Conservation (phyloP, 345 rosid species). For the Odontarrhena argentea region DNA sequence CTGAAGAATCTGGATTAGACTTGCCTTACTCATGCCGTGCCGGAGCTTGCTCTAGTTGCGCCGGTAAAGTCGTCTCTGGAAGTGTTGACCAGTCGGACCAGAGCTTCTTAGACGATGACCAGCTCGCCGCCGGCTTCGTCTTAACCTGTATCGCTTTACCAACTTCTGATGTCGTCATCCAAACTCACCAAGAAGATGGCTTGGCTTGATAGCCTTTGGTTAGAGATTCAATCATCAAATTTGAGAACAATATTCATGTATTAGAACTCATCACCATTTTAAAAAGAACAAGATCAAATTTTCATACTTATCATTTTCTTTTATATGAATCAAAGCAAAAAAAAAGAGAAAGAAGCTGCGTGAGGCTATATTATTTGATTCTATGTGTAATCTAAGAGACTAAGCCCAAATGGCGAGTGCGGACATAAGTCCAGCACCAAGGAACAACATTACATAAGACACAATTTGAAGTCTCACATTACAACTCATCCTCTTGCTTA, state of each 20-base stretch:
- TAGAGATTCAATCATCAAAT: background rate
- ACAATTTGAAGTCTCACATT: conserved; percentile 78
- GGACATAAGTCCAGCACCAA: conserved; percentile 94
- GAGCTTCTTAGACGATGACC: conserved; percentile 81
- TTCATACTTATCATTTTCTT: background rate
- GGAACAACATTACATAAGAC: conserved; percentile 73
- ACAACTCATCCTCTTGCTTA: conserved; percentile 90
- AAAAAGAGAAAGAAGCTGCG: background rate
- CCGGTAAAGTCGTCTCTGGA: conserved; percentile 59
- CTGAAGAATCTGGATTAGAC: conserved; percentile 71
- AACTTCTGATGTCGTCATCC: conserved; percentile 52
- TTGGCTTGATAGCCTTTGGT: background rate
- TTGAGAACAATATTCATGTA: conserved; percentile 1
- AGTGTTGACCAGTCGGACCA: conserved; percentile 69
- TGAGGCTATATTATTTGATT: conserved; percentile 6
- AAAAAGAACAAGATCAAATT: background rate
- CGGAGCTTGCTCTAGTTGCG: conserved; percentile 88
- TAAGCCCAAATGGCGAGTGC: conserved; percentile 86
- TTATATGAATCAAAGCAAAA: background rate
- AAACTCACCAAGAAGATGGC: conserved; percentile 88
- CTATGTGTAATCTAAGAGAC: conserved; percentile 17
- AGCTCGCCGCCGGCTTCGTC: conserved; percentile 57
- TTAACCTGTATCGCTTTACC: conserved; percentile 82
- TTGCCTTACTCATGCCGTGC: conserved; percentile 96
- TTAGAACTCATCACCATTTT: background rate